Conservation (phyloP, 805 yeast genomes). For the Hanseniaspora nectarophila region DNA sequence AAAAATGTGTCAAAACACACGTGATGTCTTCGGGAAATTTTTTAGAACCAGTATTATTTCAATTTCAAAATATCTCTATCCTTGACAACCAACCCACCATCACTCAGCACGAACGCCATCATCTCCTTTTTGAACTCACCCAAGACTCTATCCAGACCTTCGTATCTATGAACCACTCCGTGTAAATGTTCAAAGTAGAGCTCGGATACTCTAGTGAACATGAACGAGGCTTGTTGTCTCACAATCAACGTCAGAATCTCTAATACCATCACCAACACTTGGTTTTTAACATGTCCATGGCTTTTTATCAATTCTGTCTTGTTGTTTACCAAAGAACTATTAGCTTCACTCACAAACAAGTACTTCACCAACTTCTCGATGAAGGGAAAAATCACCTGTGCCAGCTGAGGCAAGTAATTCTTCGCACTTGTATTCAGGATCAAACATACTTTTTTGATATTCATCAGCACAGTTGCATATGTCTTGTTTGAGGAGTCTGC, state of each 20-base stretch:
- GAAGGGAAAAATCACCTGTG: constrained; percentile 6
- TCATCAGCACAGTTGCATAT: not conserved
- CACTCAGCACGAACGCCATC: not conserved
- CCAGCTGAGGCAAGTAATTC: constrained; percentile 8
- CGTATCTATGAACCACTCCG: not conserved
- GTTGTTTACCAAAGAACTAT: too few relatives aligned
- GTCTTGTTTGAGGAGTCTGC: not conserved
- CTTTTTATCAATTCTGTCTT: not conserved
- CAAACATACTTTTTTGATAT: not conserved
- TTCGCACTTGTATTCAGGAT: constrained; percentile 1
- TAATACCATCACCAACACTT: not conserved
- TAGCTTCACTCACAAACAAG: too few relatives aligned
- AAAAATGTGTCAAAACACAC: not conserved
- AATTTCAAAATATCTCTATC: not conserved
- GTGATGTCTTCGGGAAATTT: too few relatives aligned
- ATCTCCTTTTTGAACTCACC: not conserved
- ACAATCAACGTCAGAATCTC: not conserved
- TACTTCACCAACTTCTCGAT: not conserved
- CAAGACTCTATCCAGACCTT: not conserved
- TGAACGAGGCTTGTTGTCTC: not conserved
- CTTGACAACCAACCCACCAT: not conserved
- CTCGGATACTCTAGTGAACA: not conserved
- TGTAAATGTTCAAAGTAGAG: not conserved
- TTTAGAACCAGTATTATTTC: too few relatives aligned
- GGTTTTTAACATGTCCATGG: too few relatives aligned